Conservation (phyloP, 371 early-diverging fungal species). For the Mucor lusitanicus region DNA sequence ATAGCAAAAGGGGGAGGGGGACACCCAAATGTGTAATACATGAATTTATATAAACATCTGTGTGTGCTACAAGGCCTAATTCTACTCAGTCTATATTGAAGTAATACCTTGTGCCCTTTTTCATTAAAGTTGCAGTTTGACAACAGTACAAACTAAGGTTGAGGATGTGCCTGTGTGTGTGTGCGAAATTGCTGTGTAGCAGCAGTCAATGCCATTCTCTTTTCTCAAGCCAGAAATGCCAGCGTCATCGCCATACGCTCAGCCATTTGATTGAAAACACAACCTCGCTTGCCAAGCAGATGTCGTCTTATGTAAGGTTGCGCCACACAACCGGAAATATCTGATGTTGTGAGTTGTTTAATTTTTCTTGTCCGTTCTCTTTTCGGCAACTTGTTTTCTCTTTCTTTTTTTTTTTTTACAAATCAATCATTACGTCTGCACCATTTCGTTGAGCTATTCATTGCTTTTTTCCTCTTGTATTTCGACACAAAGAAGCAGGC, state of each 20-base stretch:
- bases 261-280: not conserved
- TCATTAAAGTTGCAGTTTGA: not conserved
- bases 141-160: not conserved
- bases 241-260: not conserved
- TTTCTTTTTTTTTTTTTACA: not conserved
- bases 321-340: conserved; percentile 1
- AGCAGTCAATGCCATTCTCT: not conserved
- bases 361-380: conserved; percentile 2
- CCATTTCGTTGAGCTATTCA: not conserved
- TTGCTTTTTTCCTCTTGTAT: not conserved
- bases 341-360: not conserved
- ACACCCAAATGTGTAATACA: not conserved
- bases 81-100: not conserved
- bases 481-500: not conserved
- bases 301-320: not conserved
- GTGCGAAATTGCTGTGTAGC: not conserved
- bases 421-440: not conserved
- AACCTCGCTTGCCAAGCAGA: not conserved
- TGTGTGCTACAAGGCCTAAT: not conserved
- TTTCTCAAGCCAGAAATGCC: not conserved
- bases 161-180: not conserved
- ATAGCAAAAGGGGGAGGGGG: not conserved
- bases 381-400: conserved; percentile 22
- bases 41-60: not conserved
- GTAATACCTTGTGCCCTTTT: not conserved